Evolutionary conservation across 495 filamentous ascomycete genomes (phyloP).

Genomic region (Haplographium delicatum): DNA sequence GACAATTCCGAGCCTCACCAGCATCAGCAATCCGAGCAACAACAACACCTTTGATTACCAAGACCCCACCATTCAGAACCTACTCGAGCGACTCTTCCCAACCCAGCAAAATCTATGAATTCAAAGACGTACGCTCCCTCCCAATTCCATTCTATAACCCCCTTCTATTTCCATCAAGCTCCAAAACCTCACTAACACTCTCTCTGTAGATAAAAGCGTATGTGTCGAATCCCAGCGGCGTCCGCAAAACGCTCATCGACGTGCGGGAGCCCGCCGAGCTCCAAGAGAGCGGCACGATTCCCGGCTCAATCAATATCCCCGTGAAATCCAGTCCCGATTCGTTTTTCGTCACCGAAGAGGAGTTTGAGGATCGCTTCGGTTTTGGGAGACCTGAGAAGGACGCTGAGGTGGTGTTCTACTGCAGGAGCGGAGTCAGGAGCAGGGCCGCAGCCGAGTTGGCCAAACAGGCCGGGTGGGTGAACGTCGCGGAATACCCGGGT

Average conservation of each 20-base stretch:
- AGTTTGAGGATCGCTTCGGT: slow-evolving; percentile 73
- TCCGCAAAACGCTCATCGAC: too few relatives aligned
- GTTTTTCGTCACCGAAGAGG: slow-evolving; percentile 63
- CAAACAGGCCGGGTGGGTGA: slow-evolving; percentile 64
- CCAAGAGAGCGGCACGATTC: slow-evolving; percentile 63
- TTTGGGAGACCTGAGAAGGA: slow-evolving; percentile 53
- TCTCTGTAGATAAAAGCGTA: slow-evolving; percentile 29
- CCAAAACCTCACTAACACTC: slow-evolving; percentile 24
- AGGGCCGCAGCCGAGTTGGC: slow-evolving; percentile 77
- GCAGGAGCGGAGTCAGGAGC: slow-evolving; percentile 83
- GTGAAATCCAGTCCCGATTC: slow-evolving; percentile 71
- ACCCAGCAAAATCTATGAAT: slow-evolving; percentile 39
- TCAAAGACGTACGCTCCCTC: slow-evolving; percentile 35
- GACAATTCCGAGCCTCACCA: slow-evolving; percentile 10
- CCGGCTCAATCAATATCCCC: slow-evolving; percentile 73
- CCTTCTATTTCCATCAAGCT: slow-evolving; percentile 15
- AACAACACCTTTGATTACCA: neutral
- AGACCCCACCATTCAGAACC: slow-evolving; percentile 3
- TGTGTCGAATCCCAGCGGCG: too few relatives aligned
- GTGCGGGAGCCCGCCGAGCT: slow-evolving; percentile 84
- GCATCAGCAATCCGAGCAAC: neutral
- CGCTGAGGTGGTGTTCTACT: slow-evolving; percentile 77
- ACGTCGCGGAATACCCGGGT: slow-evolving; percentile 75
- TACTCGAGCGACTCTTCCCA: slow-evolving; percentile 15
- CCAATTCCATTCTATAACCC: neutral